A percentile compares a stretch with the other conserved stretches of the same genome.
phyloP scores from a whole-genome alignment of 441 rosid genomes.

The Theobroma grandiflorum region DNA sequence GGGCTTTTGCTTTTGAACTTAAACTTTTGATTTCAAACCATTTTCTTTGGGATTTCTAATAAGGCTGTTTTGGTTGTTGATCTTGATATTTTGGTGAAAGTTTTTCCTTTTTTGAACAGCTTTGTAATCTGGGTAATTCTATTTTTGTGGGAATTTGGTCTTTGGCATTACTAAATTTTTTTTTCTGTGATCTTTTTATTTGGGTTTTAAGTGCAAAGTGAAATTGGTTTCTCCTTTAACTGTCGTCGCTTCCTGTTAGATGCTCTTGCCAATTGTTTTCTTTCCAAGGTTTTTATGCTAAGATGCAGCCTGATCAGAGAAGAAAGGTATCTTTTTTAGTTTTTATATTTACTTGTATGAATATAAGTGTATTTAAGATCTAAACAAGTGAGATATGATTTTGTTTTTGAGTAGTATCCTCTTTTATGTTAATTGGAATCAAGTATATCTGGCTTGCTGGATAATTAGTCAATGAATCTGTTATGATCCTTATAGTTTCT shows the following conservation, averaged over 20 bases:
- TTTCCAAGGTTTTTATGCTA: constrained; percentile 53
- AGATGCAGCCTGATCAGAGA: constrained; percentile 93
- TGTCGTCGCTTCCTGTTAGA: background rate
- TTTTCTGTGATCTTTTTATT: constrained; percentile 27
- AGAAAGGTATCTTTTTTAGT: constrained; percentile 63
- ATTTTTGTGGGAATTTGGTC: constrained; percentile 21
- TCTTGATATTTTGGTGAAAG: constrained; percentile 25
- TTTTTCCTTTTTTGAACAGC: constrained; percentile 10
- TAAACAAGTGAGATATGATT: background rate
- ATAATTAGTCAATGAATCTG: constrained; percentile 17
- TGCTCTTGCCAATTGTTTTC: constrained; percentile 30
- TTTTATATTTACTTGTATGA: background rate
- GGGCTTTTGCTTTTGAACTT: constrained; percentile 15
- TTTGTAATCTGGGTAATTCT: constrained; percentile 29
- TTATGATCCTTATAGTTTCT: constrained; percentile 2
- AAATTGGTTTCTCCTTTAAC: background rate
- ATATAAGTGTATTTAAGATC: background rate
- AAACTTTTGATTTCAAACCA: constrained; percentile 5
- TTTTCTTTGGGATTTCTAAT: constrained; percentile 31
- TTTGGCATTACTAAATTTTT: constrained; percentile 21
- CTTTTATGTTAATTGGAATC: constrained; percentile 9
- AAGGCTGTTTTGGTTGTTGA: constrained; percentile 27
- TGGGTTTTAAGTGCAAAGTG: constrained; percentile 29
- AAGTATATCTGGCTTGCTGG: constrained; percentile 13
- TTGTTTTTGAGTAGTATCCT: background rate